Conservation (phyloP, 345 rosid species). For the Pseudoturritis turrita region DNA sequence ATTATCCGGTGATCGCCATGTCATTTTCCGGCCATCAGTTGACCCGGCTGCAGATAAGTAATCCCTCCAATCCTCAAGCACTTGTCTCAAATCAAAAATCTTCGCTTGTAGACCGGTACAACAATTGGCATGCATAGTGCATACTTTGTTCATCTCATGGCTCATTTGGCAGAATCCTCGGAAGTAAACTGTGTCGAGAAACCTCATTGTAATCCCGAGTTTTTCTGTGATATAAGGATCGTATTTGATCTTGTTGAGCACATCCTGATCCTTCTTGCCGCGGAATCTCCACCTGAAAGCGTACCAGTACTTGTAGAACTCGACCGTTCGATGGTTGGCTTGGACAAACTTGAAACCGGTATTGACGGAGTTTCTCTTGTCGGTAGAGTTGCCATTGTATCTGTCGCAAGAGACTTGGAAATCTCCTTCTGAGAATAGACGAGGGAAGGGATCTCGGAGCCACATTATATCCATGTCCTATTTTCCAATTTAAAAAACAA, state of each 20-base stretch:
- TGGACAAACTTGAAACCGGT: background rate
- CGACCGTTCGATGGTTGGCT: background rate
- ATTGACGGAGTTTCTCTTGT: background rate
- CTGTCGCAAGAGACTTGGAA: background rate
- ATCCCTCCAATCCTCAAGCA: background rate
- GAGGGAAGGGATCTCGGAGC: background rate
- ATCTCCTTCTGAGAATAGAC: background rate
- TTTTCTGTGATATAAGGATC: background rate
- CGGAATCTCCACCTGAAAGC: background rate
- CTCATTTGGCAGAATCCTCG: conserved; percentile 4
- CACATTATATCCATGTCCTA: background rate
- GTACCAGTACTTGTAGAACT: background rate
- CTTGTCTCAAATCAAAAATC: background rate
- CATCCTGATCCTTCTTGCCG: background rate
- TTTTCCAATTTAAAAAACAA: background rate
- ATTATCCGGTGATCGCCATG: background rate
- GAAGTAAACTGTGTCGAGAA: background rate
- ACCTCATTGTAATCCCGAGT: background rate
- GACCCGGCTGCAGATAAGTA: background rate
- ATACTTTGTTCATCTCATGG: background rate
- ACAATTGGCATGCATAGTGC: conserved; percentile 2
- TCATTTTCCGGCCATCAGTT: background rate
- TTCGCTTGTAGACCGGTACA: background rate
- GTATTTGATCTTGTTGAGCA: background rate
- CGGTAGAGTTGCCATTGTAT: background rate